Percentiles rank a stretch among this genome's conserved stretches.
phyloP scores from a whole-genome alignment of 805 yeast species.

The Brettanomyces naardenensis region DNA sequence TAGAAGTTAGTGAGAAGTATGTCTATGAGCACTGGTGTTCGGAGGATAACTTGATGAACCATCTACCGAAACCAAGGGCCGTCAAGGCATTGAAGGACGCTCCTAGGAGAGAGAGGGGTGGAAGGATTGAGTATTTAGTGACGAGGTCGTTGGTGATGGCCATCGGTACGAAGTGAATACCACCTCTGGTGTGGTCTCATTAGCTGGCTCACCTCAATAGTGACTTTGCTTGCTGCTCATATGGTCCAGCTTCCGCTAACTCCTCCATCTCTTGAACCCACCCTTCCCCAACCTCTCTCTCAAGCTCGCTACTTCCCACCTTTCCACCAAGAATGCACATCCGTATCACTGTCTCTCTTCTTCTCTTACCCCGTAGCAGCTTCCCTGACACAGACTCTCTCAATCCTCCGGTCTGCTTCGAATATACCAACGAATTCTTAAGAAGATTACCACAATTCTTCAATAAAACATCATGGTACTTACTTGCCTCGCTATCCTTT shows the following conservation, averaged over 20 bases:
- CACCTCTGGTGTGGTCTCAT: not conserved
- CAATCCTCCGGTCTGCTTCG: constrained; percentile 43
- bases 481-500: constrained; percentile 22
- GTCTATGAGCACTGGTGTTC: constrained; percentile 3
- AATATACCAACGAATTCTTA: constrained; percentile 36
- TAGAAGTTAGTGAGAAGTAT: constrained; percentile 3
- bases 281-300: constrained; percentile 17
- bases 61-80: constrained; percentile 3
- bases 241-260: constrained; percentile 17
- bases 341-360: constrained; percentile 37
- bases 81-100: constrained; percentile 3
- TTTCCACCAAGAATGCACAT: constrained; percentile 39
- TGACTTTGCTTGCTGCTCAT: constrained; percentile 5
- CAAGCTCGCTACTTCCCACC: constrained; percentile 15
- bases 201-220: not conserved
- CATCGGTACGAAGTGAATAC: constrained; percentile 2
- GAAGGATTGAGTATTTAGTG: constrained; percentile 4
- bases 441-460: constrained; percentile 35
- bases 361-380: constrained; percentile 31
- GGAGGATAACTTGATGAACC: constrained; percentile 2
- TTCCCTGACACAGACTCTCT: constrained; percentile 40
- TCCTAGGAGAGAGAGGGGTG: constrained; percentile 1
- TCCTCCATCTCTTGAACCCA: constrained; percentile 23
- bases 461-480: constrained; percentile 25
- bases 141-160: constrained; percentile 5